These are phyloP conservation scores for Leersia perrieri DNA, from an alignment of 176 grass and related monocot species.

Conservation along the genomic window DNA sequence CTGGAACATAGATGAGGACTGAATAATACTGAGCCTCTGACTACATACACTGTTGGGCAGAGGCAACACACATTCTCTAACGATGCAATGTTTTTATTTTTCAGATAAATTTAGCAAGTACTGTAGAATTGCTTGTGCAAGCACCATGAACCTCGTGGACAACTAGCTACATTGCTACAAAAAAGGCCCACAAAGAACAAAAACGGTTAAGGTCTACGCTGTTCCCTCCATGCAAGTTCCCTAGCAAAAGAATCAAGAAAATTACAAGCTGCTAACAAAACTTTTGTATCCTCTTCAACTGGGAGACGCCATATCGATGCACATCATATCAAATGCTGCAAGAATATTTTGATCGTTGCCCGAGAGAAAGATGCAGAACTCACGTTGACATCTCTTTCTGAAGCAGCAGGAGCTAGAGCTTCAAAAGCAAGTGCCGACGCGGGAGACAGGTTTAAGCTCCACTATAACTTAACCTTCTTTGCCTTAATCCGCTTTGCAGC, in stretches of 20 bases:
- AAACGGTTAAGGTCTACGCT: neutral
- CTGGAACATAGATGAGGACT: neutral
- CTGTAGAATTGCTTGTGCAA: neutral
- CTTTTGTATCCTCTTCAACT: neutral
- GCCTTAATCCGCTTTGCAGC: conserved; percentile 64
- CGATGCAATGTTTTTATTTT: neutral
- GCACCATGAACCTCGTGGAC: neutral
- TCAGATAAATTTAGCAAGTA: neutral
- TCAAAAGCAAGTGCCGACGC: neutral
- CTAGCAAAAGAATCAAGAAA: conserved; percentile 9
- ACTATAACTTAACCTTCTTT: conserved; percentile 64
- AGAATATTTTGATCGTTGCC: neutral
- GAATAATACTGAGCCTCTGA: neutral
- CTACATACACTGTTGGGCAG: neutral
- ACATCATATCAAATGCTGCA: neutral
- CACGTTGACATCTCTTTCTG: neutral
- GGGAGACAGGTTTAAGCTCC: neutral
- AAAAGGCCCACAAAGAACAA: neutral
- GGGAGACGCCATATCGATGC: neutral
- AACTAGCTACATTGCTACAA: neutral
- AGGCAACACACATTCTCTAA: neutral
- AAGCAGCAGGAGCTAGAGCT: neutral
- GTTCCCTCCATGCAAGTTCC: neutral
- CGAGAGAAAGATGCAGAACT: neutral
- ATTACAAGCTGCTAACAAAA: conserved; percentile 21